Base-by-base conservation (phyloP, 2,329 filamentous ascomycete genomes). In the Alternaria sp. region DNA sequence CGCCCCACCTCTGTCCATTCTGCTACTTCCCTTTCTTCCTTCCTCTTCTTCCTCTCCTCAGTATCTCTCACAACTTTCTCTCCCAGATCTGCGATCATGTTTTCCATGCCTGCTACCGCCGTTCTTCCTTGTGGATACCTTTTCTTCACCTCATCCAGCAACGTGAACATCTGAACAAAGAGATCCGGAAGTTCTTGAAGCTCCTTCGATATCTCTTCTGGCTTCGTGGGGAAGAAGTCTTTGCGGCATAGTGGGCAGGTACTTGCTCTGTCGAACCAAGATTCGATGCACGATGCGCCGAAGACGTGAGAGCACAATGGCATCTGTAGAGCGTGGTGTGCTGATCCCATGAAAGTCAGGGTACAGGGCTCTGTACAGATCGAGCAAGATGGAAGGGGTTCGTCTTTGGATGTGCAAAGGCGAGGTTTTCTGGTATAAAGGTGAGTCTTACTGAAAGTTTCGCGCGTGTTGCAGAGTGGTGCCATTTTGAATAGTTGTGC, bases 231-330 rank as follows among this genome's bases (percentile, higher is more conserved):
- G 25, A 52, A 52, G 25, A 41, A 40, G 22, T 52, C 34, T 41
- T 52, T 28, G 4, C 50, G 50, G 36, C 50, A 52, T 4, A 52
- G 11, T 5, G 50, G 50, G 6, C 50, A 52, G 11, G 50, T 52
- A n/a, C 50, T 30, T 30, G 50, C 50, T 12, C 16, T 16, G 16
- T 52, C 50, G 22, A 52, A 52, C 50, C 50, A 52, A 22, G 50
- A 28, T 30, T 52, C 50, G 25, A 52, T 52, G 50, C 50, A 52
- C 11, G 34, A 41, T 41, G 34, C 50, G 25, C 50, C 32, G n/a
- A 52, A 52, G 16, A 52, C 30, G 36, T 52, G 50, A 4, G 36
- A 18, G 36, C 50, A 52, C 28, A 22, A 28, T 28, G 36, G 50
- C 50, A 52, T 27, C 5, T 41, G 22, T 9, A 38, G 34, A 11